Conservation (phyloP, 306 rosid genomes). For the Gynostemma pentaphyllum region DNA sequence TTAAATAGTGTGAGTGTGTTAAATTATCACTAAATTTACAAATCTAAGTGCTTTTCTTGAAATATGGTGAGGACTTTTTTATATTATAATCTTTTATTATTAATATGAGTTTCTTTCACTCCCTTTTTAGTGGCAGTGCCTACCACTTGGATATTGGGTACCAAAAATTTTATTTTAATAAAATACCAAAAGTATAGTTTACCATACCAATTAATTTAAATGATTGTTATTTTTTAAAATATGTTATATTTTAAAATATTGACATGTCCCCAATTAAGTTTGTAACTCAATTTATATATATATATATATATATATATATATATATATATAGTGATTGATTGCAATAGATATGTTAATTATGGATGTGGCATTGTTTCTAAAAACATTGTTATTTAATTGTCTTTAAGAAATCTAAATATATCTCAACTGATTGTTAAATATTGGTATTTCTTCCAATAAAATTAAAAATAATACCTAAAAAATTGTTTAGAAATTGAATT, state of each 20-base stretch:
- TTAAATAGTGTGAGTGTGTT: too few species aligned
- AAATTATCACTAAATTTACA: background rate
- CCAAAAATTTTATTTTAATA: conserved; percentile 3
- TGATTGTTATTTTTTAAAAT: background rate
- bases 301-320: too few species aligned
- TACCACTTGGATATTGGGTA: background rate
- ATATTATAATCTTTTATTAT: background rate
- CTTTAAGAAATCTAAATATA: too few species aligned
- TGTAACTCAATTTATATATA: background rate
- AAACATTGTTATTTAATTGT: background rate
- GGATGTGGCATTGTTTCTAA: background rate
- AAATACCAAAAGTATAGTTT: background rate
- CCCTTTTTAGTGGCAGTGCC: background rate
- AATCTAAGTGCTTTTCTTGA: background rate
- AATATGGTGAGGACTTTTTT: background rate
- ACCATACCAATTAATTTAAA: background rate
- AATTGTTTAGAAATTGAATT: background rate
- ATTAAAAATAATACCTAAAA: too few species aligned
- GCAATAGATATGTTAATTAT: background rate
- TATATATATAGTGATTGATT: too few species aligned
- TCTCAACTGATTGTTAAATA: too few species aligned
- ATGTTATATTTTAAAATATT: background rate
- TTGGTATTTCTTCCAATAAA: too few species aligned
- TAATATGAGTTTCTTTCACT: background rate
- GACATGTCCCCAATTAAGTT: conserved; percentile 2